A percentile compares a stretch with the other conserved stretches of the same genome.
phyloP scores from a whole-genome alignment of 371 early-diverging fungal species.

The Dichotomocladium elegans region DNA sequence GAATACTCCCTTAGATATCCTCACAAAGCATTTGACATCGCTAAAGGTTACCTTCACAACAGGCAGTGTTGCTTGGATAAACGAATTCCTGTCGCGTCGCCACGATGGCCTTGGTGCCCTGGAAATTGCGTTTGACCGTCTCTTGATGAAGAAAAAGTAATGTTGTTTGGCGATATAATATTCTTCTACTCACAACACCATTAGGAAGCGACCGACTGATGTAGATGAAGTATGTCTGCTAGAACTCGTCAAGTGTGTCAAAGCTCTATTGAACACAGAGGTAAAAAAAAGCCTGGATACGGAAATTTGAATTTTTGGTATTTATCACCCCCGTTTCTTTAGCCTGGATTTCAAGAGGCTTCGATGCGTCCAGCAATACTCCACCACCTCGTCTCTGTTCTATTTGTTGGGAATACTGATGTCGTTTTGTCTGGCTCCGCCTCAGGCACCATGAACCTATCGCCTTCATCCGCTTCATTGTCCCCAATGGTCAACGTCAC shows the following conservation, averaged over 20 bases:
- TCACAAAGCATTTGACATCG: slow-evolving; percentile 50
- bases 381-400: slow-evolving; percentile 20
- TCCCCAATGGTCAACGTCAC: slow-evolving; percentile 10
- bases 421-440: no score
- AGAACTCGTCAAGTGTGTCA: slow-evolving; percentile 60
- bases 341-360: slow-evolving; percentile 57
- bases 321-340: slow-evolving; percentile 3
- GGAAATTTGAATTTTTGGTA: no score
- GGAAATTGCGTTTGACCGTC: slow-evolving; percentile 51
- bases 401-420: slow-evolving; percentile 18
- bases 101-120: slow-evolving; percentile 48
- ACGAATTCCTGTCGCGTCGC: slow-evolving; percentile 50
- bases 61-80: slow-evolving; percentile 54
- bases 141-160: slow-evolving; percentile 45
- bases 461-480: not conserved
- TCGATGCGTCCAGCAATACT: slow-evolving; percentile 35
- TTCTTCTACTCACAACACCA: no score
- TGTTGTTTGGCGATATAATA: not conserved
- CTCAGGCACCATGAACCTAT: not conserved
- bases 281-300: slow-evolving; percentile 24
- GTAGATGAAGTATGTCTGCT: slow-evolving; percentile 33
- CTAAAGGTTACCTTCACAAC: slow-evolving; percentile 47
- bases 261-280: slow-evolving; percentile 53
- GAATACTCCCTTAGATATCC: slow-evolving; percentile 30
- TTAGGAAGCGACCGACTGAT: slow-evolving; percentile 14